phyloP scores from a whole-genome alignment of 1,284 basidiomycete species.

The Psilocybe mexicana region DNA sequence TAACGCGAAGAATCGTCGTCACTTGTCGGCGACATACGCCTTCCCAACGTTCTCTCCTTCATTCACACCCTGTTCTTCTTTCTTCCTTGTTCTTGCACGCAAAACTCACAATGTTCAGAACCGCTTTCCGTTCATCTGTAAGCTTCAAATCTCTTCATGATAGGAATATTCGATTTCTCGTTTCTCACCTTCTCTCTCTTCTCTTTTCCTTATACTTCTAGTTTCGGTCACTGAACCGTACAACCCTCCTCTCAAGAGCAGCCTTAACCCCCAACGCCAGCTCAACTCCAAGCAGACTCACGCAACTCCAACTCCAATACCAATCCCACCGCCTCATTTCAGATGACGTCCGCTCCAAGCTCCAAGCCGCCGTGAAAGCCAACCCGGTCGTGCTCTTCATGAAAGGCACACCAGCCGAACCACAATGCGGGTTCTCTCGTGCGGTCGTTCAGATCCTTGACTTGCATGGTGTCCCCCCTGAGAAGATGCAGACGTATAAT shows the following conservation, averaged over 20 bases:
- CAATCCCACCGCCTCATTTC: constrained; percentile 33
- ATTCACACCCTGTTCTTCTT: constrained; percentile 5
- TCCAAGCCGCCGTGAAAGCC: constrained; percentile 64
- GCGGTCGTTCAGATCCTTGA: constrained; percentile 92
- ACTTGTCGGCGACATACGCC: too few relatives aligned
- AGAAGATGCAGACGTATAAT: constrained; percentile 88
- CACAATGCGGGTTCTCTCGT: constrained; percentile 94
- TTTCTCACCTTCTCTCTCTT: too few relatives aligned
- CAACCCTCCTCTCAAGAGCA: constrained; percentile 21
- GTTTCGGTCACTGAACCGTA: constrained; percentile 30
- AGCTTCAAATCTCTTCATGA: constrained; percentile 12
- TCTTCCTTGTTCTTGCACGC: not conserved
- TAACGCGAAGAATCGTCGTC: not conserved
- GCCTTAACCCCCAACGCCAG: constrained; percentile 36
- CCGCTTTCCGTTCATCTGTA: constrained; percentile 46
- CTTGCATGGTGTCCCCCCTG: constrained; percentile 79
- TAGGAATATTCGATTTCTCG: too few relatives aligned
- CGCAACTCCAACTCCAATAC: too few relatives aligned
- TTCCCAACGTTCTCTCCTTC: not conserved
- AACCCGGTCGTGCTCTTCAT: constrained; percentile 91
- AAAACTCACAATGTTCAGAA: constrained; percentile 40
- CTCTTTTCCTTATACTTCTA: constrained; percentile 8
- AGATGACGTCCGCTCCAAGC: constrained; percentile 33
- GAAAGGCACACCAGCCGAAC: constrained; percentile 88
- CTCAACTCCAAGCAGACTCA: constrained; percentile 21